Conservation (phyloP, 768 basidiomycete species). For the Collybia mongolica region DNA sequence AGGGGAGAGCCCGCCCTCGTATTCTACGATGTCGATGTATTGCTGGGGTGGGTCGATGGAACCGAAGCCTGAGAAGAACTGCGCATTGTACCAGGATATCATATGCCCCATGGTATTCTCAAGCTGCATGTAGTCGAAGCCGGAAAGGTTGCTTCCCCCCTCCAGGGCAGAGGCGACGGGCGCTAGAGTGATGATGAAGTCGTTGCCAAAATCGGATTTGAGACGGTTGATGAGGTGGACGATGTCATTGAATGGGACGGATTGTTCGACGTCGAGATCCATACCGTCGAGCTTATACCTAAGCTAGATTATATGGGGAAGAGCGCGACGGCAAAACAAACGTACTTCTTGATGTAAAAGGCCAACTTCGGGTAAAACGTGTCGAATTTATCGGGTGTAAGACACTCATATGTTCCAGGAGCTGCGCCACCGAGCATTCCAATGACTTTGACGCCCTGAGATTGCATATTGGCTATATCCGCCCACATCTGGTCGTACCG, state of each 20-base stretch:
- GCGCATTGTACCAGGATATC: constrained; percentile 24
- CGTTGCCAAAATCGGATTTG: constrained; percentile 20
- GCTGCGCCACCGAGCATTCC: constrained; percentile 25
- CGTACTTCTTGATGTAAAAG: too few relatives aligned
- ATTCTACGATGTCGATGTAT: constrained; percentile 19
- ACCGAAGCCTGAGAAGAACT: constrained; percentile 25
- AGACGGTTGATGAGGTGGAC: constrained; percentile 14
- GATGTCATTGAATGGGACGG: constrained; percentile 5
- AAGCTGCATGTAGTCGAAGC: constrained; percentile 21
- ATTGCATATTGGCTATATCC: constrained; percentile 20
- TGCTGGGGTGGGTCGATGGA: constrained; percentile 15
- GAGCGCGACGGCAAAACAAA: too few relatives aligned
- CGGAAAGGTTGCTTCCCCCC: constrained; percentile 21
- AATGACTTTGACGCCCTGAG: constrained; percentile 19
- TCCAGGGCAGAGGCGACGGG: constrained; percentile 21
- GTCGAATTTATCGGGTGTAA: constrained; percentile 14
- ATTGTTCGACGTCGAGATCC: constrained; percentile 26
- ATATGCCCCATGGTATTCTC: constrained; percentile 11
- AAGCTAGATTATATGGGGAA: too few relatives aligned
- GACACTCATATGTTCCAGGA: constrained; percentile 16
- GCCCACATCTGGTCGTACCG: constrained; percentile 21
- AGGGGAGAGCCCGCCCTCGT: constrained; percentile 11
- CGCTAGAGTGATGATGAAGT: constrained; percentile 24
- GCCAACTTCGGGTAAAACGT: constrained; percentile 15
- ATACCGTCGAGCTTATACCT: constrained; percentile 18